Base-by-base conservation (phyloP, 805 yeast genomes). In the Kodamaea kaohsiungensis region DNA sequence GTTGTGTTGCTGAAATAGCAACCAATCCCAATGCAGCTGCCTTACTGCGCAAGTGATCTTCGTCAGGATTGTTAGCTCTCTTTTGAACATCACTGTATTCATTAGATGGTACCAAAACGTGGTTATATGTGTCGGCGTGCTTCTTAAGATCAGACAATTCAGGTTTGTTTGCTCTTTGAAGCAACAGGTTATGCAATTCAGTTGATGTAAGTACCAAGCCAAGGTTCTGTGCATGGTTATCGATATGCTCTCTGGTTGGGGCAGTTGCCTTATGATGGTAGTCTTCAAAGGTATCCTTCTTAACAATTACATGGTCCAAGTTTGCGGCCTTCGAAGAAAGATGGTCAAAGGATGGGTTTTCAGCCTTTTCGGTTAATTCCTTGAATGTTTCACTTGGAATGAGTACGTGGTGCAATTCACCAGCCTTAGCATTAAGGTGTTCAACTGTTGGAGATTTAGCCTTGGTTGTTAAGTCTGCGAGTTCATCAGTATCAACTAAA, bases 221-320 rank as follows among this genome's bases (percentile, higher is more conserved):
- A 16, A 53, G 47, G 12, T 48, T 50, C 1, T 35, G 33, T 3
- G 66, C 68, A 27, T 46, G 43, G 4, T 48, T 22, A 10, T 52
- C 50, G 13, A 72, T 52, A 43, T 68, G 68, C 1, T 60, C 67
- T 13, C 62, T 45, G 12, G 58, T 59, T 9, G 77, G 76, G 7
- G 52, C 45, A 16, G 62, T 33, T 2, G 57, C 59, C 15, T 33
- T 46, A 6, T 25, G 18, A 4, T 51, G 51, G 43, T 70, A 55
- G 1, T 52, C 33, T 1, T 55, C 53, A 22, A 52, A 59, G 2
- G 63, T 65, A 3, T 54, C 52, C 18, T 35, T 18, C 8, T 18
- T 17, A 7, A 49, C 30, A n/a, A 48, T 46, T 3, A 54, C 62
- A 18, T 56, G 38, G 16, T 45, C 59, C 17, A 64, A 61, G 6